Base-by-base conservation (phyloP, 306 rosid species). In the Fragaria nilgerrensis region DNA sequence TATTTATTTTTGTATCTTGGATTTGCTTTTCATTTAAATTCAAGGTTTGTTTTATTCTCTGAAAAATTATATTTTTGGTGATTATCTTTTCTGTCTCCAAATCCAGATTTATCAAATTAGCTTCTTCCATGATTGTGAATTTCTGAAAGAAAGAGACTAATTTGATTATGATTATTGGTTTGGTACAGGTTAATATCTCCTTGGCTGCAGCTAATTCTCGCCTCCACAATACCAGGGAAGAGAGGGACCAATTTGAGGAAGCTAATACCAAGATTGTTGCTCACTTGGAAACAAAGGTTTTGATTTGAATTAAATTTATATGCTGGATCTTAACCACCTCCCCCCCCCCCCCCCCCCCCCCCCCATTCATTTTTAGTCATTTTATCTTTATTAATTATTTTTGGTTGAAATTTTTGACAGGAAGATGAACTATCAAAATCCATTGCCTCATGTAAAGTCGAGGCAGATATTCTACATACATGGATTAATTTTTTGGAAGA, bases 401-500 rank as follows among this genome's bases (percentile, higher is more conserved):
- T 50, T 34, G 39, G 48, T 22, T 29, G 2, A 14, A 65, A 52
- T 67, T 59, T 79, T 87, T 86, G 63, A 64, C 90, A 95, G 99
- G 99, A 95, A 82, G 94, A 88, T 48, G 99, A 95, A 79, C 89
- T 92, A 72, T 79, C 89, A 39, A 91, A 88, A 83, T 90, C 97
- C 74, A 83, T 92, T 75, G 81, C 88, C 70, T 89, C 94, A 7
- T 89, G 89, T 76, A 87, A 48, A 83, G 86, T 78, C 9, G 99
- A 95, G 87, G 92, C 96, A 27, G 96, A 86, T 85, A 89, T 95
- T 82, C 73, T 95, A 78, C 86, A 76, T 74, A 92, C 95, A 65
- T 95, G 99, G 99, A 81, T 89, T 71, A 95, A 90, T 78, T 95
- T 95, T 89, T 90, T 95, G 84, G 97, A 95, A 85, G 99, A 95